A percentile compares a stretch with the other conserved stretches of the same genome.
Conservation (phyloP, 2,329 filamentous ascomycete species). For the Corinectria fuckeliana region DNA sequence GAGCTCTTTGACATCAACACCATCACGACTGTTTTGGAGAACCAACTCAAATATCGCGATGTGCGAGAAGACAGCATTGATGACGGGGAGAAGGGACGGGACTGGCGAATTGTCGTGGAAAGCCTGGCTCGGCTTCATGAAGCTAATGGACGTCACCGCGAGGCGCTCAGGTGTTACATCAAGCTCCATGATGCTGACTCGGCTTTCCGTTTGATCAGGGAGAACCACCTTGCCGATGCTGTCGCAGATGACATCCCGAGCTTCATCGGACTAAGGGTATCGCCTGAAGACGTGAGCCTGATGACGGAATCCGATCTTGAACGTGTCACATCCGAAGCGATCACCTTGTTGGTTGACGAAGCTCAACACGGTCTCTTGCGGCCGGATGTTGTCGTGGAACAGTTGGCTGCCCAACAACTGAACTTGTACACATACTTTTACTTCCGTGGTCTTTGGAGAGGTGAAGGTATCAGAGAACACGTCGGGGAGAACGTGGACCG, state of each 20-base stretch:
- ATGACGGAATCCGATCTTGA: conserved; percentile 76
- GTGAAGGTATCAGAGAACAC: conserved; percentile 67
- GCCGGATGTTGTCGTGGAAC: conserved; percentile 77
- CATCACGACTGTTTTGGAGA: conserved; percentile 80
- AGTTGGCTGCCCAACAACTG: conserved; percentile 72
- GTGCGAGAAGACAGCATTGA: conserved; percentile 79
- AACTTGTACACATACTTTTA: conserved; percentile 91
- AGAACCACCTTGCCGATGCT: conserved; percentile 88
- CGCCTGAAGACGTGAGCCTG: conserved; percentile 69
- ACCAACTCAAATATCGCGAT: conserved; percentile 78
- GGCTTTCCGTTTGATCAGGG: conserved; percentile 83
- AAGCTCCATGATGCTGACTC: conserved; percentile 89
- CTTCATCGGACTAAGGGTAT: conserved; percentile 86
- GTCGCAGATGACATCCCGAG: conserved; percentile 89
- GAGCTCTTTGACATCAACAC: conserved; percentile 82
- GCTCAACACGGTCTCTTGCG: conserved; percentile 87
- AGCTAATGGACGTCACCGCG: conserved; percentile 78
- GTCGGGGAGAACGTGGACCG: conserved; percentile 61
- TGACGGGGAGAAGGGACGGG: conserved; percentile 72
- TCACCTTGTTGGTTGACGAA: conserved; percentile 87
- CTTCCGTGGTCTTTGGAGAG: conserved; percentile 83
- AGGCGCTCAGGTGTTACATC: conserved; percentile 90
- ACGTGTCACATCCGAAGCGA: conserved; percentile 80
- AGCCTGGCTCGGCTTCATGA: conserved; percentile 85
- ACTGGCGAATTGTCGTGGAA: conserved; percentile 91